phyloP scores from a whole-genome alignment of 495 filamentous ascomycete species.

The Cairneyella variabilis region DNA sequence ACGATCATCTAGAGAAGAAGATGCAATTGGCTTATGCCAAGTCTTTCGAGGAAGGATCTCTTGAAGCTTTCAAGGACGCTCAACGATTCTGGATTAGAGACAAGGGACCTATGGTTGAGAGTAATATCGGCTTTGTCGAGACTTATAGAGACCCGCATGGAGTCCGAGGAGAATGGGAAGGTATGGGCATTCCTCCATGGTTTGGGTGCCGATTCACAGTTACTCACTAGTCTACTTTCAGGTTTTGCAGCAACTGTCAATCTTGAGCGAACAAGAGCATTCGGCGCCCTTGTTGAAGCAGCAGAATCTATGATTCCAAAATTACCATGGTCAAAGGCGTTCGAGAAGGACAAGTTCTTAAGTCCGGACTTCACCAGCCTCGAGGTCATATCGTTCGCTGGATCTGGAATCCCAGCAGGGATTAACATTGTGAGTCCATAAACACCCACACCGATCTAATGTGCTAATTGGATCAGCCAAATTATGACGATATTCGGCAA shows the following conservation, averaged over 20 bases:
- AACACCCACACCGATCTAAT: too few species aligned
- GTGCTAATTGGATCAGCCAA: too few species aligned
- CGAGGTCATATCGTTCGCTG: conserved; percentile 64
- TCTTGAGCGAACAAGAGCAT: conserved; percentile 85
- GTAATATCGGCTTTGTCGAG: conserved; percentile 92
- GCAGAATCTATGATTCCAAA: conserved; percentile 82
- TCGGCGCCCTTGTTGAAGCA: conserved; percentile 74
- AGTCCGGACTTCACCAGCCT: conserved; percentile 92
- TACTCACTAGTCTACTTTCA: neutral
- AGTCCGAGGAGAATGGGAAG: conserved; percentile 95
- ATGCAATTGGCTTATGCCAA: conserved; percentile 83
- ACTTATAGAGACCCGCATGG: conserved; percentile 94
- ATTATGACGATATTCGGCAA: conserved; percentile 93
- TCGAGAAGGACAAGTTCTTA: conserved; percentile 93
- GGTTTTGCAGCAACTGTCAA: conserved; percentile 54
- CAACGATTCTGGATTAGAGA: conserved; percentile 93
- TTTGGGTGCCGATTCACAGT: too few species aligned
- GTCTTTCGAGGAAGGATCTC: conserved; percentile 80
- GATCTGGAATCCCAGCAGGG: conserved; percentile 80
- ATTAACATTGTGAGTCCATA: too few species aligned
- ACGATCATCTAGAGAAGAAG: too few species aligned
- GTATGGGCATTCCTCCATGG: too few species aligned
- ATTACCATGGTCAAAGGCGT: conserved; percentile 81
- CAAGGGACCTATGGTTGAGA: conserved; percentile 83
- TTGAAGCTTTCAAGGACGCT: conserved; percentile 83